Conservation (phyloP, 2,329 filamentous ascomycete species). For the Aspergillus tubingensis region DNA sequence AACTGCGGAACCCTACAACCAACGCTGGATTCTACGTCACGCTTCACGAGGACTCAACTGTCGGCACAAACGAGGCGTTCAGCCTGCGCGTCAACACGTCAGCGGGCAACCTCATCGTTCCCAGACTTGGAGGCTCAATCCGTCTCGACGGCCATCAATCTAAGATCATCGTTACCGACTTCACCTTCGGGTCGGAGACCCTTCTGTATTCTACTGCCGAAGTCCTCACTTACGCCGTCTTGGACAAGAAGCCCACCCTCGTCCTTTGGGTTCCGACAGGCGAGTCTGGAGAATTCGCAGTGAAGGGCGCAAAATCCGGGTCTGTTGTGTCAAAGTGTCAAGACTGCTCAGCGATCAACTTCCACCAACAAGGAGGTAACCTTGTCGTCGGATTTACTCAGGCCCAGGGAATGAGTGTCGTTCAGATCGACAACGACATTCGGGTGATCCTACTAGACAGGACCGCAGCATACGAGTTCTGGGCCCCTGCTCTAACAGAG, state of each 20-base stretch:
- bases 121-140: conserved; percentile 52
- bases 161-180: conserved; percentile 64
- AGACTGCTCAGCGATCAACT: conserved; percentile 45
- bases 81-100: conserved; percentile 60
- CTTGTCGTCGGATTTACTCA: conserved; percentile 55
- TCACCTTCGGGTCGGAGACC: conserved; percentile 53
- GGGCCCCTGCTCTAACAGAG: conserved; percentile 54
- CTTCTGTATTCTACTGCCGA: conserved; percentile 60
- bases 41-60: conserved; percentile 57
- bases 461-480: conserved; percentile 58
- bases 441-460: conserved; percentile 58
- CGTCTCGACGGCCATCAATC: conserved; percentile 62
- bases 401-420: conserved; percentile 49
- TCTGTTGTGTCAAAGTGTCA: conserved; percentile 42
- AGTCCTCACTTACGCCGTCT: conserved; percentile 53
- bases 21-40: conserved; percentile 62
- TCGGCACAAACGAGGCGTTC: conserved; percentile 55
- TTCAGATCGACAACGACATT: conserved; percentile 52
- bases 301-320: conserved; percentile 45
- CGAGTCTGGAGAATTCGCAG: conserved; percentile 57
- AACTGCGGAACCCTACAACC: conserved; percentile 61
- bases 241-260: conserved; percentile 51
- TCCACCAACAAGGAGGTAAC: conserved; percentile 43
- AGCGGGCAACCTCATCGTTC: conserved; percentile 55
- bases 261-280: conserved; percentile 58